A percentile compares a stretch with the other conserved stretches of the same genome.
These are phyloP conservation scores for Nannochloropsis gaditana DNA, from an alignment of 108 stramenopile species.

Conservation along the genomic window DNA sequence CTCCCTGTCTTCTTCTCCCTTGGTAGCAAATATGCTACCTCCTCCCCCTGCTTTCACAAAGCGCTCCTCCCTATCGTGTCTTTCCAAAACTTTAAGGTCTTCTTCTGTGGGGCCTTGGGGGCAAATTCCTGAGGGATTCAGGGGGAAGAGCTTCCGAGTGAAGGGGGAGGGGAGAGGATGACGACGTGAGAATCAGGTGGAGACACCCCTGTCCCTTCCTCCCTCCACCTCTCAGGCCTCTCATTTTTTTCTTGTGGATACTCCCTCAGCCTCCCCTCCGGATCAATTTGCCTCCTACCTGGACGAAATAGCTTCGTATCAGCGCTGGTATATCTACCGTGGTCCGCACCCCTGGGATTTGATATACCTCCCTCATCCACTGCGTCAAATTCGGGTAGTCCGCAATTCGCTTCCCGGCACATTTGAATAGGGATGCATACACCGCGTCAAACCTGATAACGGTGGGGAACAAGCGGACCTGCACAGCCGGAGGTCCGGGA, in stretches of 20 bases:
- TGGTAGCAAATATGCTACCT: not conserved
- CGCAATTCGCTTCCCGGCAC: slow-evolving; percentile 28
- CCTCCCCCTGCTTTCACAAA: not conserved
- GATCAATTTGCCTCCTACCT: not conserved
- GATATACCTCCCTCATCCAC: slow-evolving; percentile 44
- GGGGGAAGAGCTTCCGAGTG: not conserved
- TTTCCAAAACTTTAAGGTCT: not conserved
- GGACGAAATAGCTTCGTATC: slow-evolving; percentile 31
- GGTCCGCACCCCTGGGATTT: slow-evolving; percentile 40
- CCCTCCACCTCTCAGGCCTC: not conserved
- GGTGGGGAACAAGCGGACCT: slow-evolving; percentile 49
- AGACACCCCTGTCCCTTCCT: not conserved
- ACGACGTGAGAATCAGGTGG: not conserved
- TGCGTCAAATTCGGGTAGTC: slow-evolving; percentile 30
- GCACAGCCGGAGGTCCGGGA: not conserved
- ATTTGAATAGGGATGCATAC: slow-evolving; percentile 56
- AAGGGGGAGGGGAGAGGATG: not conserved
- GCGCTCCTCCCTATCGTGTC: not conserved
- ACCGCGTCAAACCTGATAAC: slow-evolving; percentile 54
- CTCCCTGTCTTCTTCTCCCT: not conserved
- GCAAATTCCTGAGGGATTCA: not conserved
- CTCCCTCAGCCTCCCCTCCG: not conserved
- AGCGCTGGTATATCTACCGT: slow-evolving; percentile 30
- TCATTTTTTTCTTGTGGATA: not conserved
- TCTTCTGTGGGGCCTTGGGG: not conserved